Percentiles rank a stretch among this genome's conserved stretches.
phyloP scores from a whole-genome alignment of 192 early-diverging fungal genomes.

The Coemansia sp. region DNA sequence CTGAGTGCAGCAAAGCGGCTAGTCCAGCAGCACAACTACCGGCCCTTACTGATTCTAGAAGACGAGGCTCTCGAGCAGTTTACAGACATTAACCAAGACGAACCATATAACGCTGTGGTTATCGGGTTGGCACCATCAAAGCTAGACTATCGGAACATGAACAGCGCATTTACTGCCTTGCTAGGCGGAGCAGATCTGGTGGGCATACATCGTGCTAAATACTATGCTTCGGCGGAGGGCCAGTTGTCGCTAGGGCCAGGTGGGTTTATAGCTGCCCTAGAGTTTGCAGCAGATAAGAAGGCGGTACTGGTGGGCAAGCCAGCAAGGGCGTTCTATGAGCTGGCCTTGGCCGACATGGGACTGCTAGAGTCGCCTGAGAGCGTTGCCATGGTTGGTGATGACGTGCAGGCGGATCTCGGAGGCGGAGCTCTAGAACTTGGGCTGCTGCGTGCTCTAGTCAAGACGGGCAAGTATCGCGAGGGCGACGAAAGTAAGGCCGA shows the following conservation, averaged over 20 bases:
- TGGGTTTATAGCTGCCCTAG: constrained; percentile 85
- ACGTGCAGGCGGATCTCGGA: constrained; percentile 81
- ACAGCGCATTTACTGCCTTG: constrained; percentile 77
- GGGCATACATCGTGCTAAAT: constrained; percentile 85
- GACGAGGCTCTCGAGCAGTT: constrained; percentile 76
- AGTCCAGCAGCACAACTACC: constrained; percentile 58
- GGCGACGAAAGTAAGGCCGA: constrained; percentile 69
- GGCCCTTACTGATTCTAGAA: constrained; percentile 80
- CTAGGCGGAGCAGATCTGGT: constrained; percentile 66
- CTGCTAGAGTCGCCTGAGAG: constrained; percentile 50
- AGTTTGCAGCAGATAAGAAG: constrained; percentile 71
- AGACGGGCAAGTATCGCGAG: constrained; percentile 82
- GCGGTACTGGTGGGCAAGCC: constrained; percentile 87
- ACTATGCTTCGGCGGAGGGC: constrained; percentile 64
- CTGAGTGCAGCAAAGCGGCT: constrained; percentile 74
- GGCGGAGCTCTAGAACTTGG: constrained; percentile 79
- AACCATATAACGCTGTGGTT: constrained; percentile 78
- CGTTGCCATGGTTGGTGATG: constrained; percentile 89
- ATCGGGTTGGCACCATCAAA: constrained; percentile 76
- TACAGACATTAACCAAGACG: constrained; percentile 53
- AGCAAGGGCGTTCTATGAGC: constrained; percentile 70
- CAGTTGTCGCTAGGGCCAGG: constrained; percentile 83
- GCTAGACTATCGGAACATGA: constrained; percentile 62
- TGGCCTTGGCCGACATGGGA: constrained; percentile 75
- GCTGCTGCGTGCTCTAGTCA: constrained; percentile 66